Conservation (phyloP, 2,329 filamentous ascomycete genomes). For the Xylariaceae sp. region DNA sequence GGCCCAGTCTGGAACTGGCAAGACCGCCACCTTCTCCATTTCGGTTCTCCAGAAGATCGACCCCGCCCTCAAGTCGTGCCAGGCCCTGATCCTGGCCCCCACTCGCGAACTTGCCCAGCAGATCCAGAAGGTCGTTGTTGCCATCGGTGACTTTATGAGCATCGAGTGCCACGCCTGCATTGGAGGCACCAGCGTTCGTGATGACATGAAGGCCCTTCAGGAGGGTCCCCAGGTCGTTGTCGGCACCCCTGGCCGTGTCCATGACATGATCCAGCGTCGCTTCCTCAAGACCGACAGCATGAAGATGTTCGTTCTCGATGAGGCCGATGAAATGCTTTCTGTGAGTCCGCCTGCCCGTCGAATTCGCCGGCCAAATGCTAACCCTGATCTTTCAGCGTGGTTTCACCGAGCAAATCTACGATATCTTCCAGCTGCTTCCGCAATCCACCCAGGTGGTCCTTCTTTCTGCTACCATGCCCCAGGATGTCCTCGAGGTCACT, state of each 20-base stretch:
- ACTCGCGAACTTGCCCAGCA: slow-evolving; percentile 98
- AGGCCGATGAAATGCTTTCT: slow-evolving; percentile 99
- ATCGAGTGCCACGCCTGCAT: slow-evolving; percentile 99
- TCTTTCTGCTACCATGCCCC: slow-evolving; percentile 95
- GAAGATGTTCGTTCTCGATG: slow-evolving; percentile 99
- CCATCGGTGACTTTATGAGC: slow-evolving; percentile 99
- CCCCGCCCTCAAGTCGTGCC: slow-evolving; percentile 86
- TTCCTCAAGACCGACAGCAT: slow-evolving; percentile 95
- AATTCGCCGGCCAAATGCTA: too few relatives aligned
- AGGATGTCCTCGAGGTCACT: slow-evolving; percentile 98
- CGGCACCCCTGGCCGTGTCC: slow-evolving; percentile 95
- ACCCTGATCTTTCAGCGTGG: slow-evolving; percentile 59
- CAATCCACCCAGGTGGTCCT: slow-evolving; percentile 98
- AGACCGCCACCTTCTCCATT: slow-evolving; percentile 99
- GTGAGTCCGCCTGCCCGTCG: slow-evolving; percentile 36
- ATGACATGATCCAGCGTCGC: slow-evolving; percentile 98
- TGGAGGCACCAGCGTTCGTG: slow-evolving; percentile 94
- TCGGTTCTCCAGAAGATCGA: slow-evolving; percentile 99
- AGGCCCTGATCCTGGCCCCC: slow-evolving; percentile 95
- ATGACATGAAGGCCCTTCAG: slow-evolving; percentile 96
- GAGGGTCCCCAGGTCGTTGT: slow-evolving; percentile 96
- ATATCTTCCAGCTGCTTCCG: slow-evolving; percentile 98
- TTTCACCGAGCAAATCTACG: slow-evolving; percentile 99
- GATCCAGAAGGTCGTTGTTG: slow-evolving; percentile 98
- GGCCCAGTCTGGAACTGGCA: slow-evolving; percentile 98